Evolutionary conservation across 1,139 yeast genomes (phyloP).

Genomic region (Magnusiomyces suaveolens): DNA sequence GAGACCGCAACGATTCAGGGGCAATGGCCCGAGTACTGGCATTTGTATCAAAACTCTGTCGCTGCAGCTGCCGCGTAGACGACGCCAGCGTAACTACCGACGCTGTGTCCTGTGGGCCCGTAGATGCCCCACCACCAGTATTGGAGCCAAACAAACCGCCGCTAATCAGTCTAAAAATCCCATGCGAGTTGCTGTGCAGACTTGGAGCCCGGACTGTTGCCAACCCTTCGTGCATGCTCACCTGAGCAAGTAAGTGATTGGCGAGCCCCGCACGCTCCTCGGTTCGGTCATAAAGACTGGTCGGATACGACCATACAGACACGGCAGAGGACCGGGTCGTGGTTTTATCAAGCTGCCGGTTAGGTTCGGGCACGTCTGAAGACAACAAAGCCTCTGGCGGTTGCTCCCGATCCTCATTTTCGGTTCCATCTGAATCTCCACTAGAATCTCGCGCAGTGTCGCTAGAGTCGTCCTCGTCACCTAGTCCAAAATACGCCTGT

Average conservation of each 20-base stretch:
- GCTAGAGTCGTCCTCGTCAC: neutral
- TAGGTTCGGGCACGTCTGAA: neutral
- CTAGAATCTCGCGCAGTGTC: neutral
- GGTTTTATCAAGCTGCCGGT: neutral
- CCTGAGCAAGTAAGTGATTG: neutral
- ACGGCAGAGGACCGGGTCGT: neutral
- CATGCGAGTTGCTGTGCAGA: neutral
- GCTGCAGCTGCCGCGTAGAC: slow-evolving; percentile 30
- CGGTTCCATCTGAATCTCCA: neutral
- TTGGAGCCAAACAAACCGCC: neutral
- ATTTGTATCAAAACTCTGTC: slow-evolving; percentile 28
- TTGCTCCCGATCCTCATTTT: neutral
- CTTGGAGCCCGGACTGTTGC: neutral
- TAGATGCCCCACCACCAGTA: neutral
- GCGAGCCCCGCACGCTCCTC: neutral
- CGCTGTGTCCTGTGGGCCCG: slow-evolving; percentile 25
- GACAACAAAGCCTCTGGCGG: neutral
- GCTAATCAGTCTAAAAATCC: neutral
- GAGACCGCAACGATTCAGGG: slow-evolving; percentile 29
- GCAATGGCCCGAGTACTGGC: slow-evolving; percentile 27
- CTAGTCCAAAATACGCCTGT: neutral
- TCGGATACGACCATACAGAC: neutral
- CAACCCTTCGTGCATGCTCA: neutral
- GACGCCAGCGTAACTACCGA: slow-evolving; percentile 34
- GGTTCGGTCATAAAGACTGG: neutral